Base-by-base conservation (phyloP, 352 stramenopile species). In the Pythium pectinolyticum region DNA sequence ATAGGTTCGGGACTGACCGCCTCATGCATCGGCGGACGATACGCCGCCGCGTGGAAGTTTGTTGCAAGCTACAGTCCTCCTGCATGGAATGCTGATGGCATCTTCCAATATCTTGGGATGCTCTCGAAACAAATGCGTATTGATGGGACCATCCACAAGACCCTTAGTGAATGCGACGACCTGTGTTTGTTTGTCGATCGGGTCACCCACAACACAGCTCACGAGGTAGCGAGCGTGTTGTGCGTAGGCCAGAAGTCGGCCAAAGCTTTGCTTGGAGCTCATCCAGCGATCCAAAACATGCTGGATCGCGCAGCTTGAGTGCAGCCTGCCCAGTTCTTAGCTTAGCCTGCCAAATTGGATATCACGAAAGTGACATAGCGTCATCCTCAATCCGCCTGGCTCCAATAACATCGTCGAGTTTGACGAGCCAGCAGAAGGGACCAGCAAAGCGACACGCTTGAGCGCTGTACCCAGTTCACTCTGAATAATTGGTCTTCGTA, bases 161-260 rank as follows among this genome's bases (percentile, higher is more conserved):
- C 43, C 52, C 30, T 61, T 61, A 12, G 57, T 57, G 46, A 67
- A 67, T 17, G 27, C 28, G 20, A 27, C 37, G 32, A 62, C 27
- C 52, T 67, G 61, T 3, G 61, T 62, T 1, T 49, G 22, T 9
- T 34, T n/a, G 34, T 62, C 43, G n/a, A 67, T 51, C 3, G 51
- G 40, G 3, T 40, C 30, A 8, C n/a, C 3, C 20, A 61, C 32
- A 27, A 67, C 35, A 45, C 60, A 61, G 28, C 32, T 54, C 35
- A 52, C 51, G 17, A 67, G 41, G 45, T 62, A 56, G 51, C 61
- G 50, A 39, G 61, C 43, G 32, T 62, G 19, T 52, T 67, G 41
- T 35, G 37, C 27, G 34, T 57, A 67, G 45, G 37, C 61, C 41
- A 57, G 51, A 30, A 62, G 51, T 54, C 19, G 24, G 27, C 19